phyloP scores from a whole-genome alignment of 2,329 filamentous ascomycete genomes.

The Colletotrichum agaves region DNA sequence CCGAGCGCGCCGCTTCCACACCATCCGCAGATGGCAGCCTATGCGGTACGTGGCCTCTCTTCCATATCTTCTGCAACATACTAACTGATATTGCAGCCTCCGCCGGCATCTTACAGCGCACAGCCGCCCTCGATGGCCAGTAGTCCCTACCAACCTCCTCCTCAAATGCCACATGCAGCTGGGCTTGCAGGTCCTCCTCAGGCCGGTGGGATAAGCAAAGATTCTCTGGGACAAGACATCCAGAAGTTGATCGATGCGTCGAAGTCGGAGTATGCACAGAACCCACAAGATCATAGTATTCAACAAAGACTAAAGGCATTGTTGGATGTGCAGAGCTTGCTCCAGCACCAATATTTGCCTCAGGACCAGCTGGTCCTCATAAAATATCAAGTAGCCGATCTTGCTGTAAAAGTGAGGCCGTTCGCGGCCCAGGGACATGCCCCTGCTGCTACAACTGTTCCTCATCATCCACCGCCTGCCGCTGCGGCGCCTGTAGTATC shows the following conservation, averaged over 20 bases:
- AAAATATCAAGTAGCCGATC: constrained; percentile 83
- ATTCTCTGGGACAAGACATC: constrained; percentile 85
- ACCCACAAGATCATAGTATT: constrained; percentile 79
- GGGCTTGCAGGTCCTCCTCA: constrained; percentile 42
- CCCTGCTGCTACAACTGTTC: constrained; percentile 53
- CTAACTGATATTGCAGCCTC: constrained; percentile 44
- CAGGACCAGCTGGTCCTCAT: constrained; percentile 86
- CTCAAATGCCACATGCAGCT: constrained; percentile 52
- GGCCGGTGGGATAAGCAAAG: constrained; percentile 67
- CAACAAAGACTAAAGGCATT: constrained; percentile 86
- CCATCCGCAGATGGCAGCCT: constrained; percentile 30
- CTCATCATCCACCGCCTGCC: constrained; percentile 48
- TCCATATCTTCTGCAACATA: background rate
- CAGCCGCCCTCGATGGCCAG: constrained; percentile 49
- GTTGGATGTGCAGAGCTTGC: constrained; percentile 82
- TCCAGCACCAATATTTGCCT: constrained; percentile 81
- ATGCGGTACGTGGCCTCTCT: constrained; percentile 24
- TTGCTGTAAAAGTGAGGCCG: constrained; percentile 73
- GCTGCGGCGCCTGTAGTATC: constrained; percentile 48
- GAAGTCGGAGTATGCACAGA: constrained; percentile 78
- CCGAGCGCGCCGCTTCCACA: constrained; percentile 36
- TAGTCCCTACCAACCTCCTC: constrained; percentile 55
- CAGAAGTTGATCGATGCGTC: constrained; percentile 79
- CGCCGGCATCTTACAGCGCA: constrained; percentile 49
- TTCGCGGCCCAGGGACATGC: constrained; percentile 53